Base-by-base conservation (phyloP, 139 green algal species). In the Coelastrella sp. region DNA sequence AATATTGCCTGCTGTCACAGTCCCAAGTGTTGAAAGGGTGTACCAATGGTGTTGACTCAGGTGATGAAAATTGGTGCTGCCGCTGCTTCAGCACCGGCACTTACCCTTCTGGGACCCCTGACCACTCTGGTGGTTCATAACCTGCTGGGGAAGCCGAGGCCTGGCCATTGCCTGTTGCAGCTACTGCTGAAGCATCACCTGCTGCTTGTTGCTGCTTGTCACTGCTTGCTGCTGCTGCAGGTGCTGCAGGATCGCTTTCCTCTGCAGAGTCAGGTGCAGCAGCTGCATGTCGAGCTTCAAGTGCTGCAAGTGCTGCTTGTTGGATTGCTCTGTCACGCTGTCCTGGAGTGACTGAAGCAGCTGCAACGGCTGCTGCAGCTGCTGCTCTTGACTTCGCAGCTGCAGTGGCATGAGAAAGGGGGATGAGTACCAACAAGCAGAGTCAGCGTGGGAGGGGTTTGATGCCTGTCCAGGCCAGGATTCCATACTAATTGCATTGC, bases 121-220 rank as follows among this genome's bases (percentile, higher is more conserved):
- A 90, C 95, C 95, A 97, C 0, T 94, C 84, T 9, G 95, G 95
- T 7, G 90, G 87, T 58, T 91, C 89, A 63, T 96, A 97, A 0
- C 87, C 59, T 8, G 85, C 84, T 35, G 89, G 20, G 59, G 90
- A 56, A 12, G 61, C n/a, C 14, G 81, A 24, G 4, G 60, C 79
- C 15, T 70, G 63, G 12, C 11, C 78, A 56, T 66, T 84, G 79
- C n/a, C 25, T 84, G 49, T 63, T 15, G 82, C 82, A 78, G 9
- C 61, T 87, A 63, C 82, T 87, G 63, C 82, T 78, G 27, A 6
- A 35, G 22, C 82, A 57, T 27, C 17, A 7, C 20, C n/a, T 22
- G 11, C 49, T 68, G 68, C 35, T 68, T 78, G 20, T 57, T 58
- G 60, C 86, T 24, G 59, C 8, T 60, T 25, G 60, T 35, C 63